These are phyloP conservation scores for Pythium scleroteichum DNA, from an alignment of 352 stramenopile genomes.

Conservation along the genomic window DNA sequence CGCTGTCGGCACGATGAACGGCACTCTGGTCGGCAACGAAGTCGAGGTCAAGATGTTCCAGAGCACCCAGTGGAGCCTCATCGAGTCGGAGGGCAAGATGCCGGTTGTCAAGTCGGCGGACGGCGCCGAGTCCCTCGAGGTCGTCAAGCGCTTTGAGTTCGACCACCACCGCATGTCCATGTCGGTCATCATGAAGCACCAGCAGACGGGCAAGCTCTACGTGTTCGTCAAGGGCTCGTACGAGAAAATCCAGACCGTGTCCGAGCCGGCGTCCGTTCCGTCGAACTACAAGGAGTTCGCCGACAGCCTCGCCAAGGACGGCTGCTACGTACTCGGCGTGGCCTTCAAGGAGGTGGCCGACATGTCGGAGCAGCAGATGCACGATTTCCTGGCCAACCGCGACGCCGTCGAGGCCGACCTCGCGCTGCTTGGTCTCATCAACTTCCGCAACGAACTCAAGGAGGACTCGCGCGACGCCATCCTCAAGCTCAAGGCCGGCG, in stretches of 20 bases:
- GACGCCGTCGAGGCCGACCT: conserved; percentile 77
- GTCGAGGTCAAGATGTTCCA: conserved; percentile 91
- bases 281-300: conserved; percentile 62
- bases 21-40: conserved; percentile 80
- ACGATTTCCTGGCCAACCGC: conserved; percentile 52
- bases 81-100: conserved; percentile 32
- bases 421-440: conserved; percentile 80
- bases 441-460: conserved; percentile 91
- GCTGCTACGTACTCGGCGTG: conserved; percentile 89
- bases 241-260: conserved; percentile 80
- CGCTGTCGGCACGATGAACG: conserved; percentile 62
- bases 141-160: conserved; percentile 91
- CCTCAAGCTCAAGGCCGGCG: conserved; percentile 64
- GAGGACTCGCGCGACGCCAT: conserved; percentile 81
- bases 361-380: not conserved
- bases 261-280: conserved; percentile 51
- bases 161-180: conserved; percentile 91
- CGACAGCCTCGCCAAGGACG: conserved; percentile 64
- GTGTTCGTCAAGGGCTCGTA: conserved; percentile 91
- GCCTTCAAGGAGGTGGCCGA: conserved; percentile 58
- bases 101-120: conserved; percentile 45
- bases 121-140: conserved; percentile 50
- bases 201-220: conserved; percentile 44
- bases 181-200: conserved; percentile 83
- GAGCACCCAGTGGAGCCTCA: conserved; percentile 62